Percentiles rank a stretch among this genome's conserved stretches.
These are phyloP conservation scores for Schizosaccharomyces osmophilus DNA, from an alignment of 805 yeast genomes.

Conservation along the genomic window DNA sequence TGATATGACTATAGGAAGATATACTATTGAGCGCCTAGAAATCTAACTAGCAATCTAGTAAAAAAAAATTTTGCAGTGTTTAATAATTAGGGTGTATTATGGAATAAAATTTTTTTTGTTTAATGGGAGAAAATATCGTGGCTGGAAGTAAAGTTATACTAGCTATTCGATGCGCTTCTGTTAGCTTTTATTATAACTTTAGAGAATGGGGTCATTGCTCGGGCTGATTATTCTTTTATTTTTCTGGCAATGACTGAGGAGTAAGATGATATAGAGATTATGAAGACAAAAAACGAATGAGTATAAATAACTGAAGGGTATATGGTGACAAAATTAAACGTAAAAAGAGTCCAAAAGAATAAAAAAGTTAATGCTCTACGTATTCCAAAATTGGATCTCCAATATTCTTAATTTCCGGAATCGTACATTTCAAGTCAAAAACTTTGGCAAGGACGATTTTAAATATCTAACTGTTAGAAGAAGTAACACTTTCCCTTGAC, in stretches of 20 bases:
- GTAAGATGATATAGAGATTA: too few species aligned
- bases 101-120: background rate
- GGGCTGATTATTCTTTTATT: too few species aligned
- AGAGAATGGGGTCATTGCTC: too few species aligned
- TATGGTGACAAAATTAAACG: background rate
- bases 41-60: background rate
- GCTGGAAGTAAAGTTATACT: too few species aligned
- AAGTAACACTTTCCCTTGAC: background rate
- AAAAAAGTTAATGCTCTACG: slow-evolving; percentile 9
- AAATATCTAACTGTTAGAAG: slow-evolving; percentile 26
- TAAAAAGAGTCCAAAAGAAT: background rate
- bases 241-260: too few species aligned
- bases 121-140: too few species aligned
- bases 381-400: slow-evolving; percentile 87
- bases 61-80: background rate
- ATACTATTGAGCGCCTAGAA: background rate
- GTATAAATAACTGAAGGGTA: too few species aligned
- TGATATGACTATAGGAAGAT: background rate
- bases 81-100: background rate
- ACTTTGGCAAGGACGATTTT: slow-evolving; percentile 76
- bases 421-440: slow-evolving; percentile 56
- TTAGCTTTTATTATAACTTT: too few species aligned
- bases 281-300: too few species aligned
- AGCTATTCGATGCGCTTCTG: too few species aligned
- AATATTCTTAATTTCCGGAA: slow-evolving; percentile 57